Base-by-base conservation (phyloP, 202 grass and related monocot genomes). In the Panicum hallii region DNA sequence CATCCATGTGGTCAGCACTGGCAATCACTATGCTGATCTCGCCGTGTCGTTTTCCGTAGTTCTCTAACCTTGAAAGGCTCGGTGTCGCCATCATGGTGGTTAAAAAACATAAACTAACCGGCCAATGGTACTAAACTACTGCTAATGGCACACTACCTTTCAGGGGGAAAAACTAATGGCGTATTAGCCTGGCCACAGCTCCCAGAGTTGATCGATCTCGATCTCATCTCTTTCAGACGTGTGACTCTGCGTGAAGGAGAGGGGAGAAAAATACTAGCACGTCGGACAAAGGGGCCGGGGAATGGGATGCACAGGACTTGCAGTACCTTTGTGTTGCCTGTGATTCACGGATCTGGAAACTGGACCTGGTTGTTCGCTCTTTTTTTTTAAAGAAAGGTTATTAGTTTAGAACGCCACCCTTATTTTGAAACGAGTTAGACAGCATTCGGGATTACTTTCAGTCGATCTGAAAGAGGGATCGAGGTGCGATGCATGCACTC, bases 1-100 rank as follows among this genome's bases (percentile, higher is more conserved):
- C 56, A 10, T 49, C 11, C 70, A 87, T 60, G 78, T 82, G 78
- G 57, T 75, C 42, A 54, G 9, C 50, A 82, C 62, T 40, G 19
- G 74, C 54, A 19, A 7, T 10, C 54, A 70, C 73, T 44, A 7
- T 70, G 79, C 79, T 66, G 66, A 82, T 71, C 54, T 58, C 28
- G 26, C 65, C 0, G 1, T 23, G 74, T 70, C 63, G 30, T 79
- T 26, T 26, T 15, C 1, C 63, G 7, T 70, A 0, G 3, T 78
- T 84, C 67, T 75, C n/a, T 70, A 70, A 30, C 23, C 32, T 32
- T 32, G 32, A 54, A n/a, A 60, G 76, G 9, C 70, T 68, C 30
- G 32, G 11, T 42, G 79, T 82, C 63, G 5, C 5, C 23, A 12
- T 82, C 79, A 53, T 22, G 38, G 63, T 77, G 79, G 52, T 16